Evolutionary conservation across 495 filamentous ascomycete species (phyloP).

Genomic region (Neurospora hispaniola): DNA sequence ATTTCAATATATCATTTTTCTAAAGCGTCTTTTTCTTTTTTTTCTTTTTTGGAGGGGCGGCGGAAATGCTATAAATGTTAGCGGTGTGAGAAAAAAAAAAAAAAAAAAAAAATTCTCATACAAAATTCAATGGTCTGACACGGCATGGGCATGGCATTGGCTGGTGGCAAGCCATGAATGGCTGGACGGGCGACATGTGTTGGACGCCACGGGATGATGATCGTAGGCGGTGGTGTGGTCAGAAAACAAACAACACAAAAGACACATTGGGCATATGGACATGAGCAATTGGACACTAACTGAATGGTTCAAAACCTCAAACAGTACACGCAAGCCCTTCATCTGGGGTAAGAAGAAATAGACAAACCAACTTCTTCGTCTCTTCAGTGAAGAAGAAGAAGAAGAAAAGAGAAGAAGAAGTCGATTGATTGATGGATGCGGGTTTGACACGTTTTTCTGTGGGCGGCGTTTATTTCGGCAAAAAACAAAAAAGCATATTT

Average conservation of each 20-base stretch:
- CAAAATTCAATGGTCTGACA: no score
- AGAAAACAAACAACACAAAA: background rate
- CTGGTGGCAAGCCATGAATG: no score
- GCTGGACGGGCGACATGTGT: background rate
- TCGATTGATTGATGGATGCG: background rate
- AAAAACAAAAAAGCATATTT: background rate
- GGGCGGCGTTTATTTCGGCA: background rate
- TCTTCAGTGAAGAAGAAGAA: background rate
- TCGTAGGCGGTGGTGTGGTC: background rate
- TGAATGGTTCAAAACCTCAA: background rate
- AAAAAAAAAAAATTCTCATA: no score
- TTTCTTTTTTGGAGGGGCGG: no score
- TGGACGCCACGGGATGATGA: background rate
- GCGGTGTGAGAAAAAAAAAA: background rate
- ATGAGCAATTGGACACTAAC: slow-evolving; percentile 3
- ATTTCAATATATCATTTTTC: no score
- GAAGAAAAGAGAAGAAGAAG: background rate
- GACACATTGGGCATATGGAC: background rate
- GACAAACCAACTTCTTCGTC: background rate
- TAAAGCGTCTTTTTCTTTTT: no score
- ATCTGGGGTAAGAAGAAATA: slow-evolving; percentile 34
- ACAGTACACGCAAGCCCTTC: slow-evolving; percentile 80
- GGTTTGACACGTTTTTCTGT: background rate
- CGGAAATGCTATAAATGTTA: no score
- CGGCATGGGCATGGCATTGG: background rate